phyloP scores from a whole-genome alignment of 768 basidiomycete genomes.

The Infundibulicybe gibba region DNA sequence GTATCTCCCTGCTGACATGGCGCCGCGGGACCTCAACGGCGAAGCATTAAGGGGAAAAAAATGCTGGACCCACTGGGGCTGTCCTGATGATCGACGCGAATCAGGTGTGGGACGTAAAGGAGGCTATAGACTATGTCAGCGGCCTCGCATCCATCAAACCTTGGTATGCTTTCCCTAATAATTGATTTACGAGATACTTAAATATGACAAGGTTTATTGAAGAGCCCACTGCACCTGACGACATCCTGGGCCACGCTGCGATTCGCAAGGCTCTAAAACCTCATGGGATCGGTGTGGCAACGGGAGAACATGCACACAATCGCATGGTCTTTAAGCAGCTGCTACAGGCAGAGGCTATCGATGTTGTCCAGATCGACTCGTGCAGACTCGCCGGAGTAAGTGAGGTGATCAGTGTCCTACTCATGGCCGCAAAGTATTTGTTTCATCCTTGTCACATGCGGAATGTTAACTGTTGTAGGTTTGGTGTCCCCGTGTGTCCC shows the following conservation, averaged over 20 bases:
- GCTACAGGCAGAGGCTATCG: conserved; percentile 86
- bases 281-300: conserved; percentile 85
- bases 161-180: conserved; percentile 53
- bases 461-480: conserved; percentile 36
- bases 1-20: conserved; percentile 60
- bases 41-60: conserved; percentile 78
- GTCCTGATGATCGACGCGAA: conserved; percentile 98
- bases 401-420: conserved; percentile 84
- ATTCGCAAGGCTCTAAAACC: conserved; percentile 77
- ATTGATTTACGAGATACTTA: not conserved
- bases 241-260: conserved; percentile 80
- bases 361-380: conserved; percentile 94
- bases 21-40: conserved; percentile 56
- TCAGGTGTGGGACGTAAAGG: conserved; percentile 92
- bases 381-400: conserved; percentile 92
- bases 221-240: conserved; percentile 91
- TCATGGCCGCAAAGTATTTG: conserved; percentile 84
- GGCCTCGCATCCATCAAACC: conserved; percentile 78
- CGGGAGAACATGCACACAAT: conserved; percentile 94
- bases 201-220: conserved; percentile 72
- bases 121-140: conserved; percentile 90
- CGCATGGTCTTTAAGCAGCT: conserved; percentile 96
- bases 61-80: conserved; percentile 89
- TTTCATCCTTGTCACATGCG: not conserved
- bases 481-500: conserved; percentile 84